These are phyloP conservation scores for Mycena floridula DNA, from an alignment of 768 basidiomycete genomes.

Conservation along the genomic window DNA sequence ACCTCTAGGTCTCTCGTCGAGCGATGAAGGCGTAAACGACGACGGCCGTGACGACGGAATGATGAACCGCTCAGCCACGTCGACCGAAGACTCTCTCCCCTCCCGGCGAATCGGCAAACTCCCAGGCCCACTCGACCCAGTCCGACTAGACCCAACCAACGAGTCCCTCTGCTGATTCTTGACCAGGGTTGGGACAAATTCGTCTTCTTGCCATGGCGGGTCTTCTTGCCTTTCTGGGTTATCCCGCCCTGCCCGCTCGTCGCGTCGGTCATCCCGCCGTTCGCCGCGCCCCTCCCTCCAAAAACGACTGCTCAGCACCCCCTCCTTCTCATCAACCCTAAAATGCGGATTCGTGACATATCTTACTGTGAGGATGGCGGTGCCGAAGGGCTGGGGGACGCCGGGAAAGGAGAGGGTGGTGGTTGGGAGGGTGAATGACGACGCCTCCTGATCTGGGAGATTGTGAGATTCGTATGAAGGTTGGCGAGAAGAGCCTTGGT, in stretches of 20 bases:
- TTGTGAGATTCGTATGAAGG: too few species aligned
- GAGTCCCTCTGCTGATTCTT: conserved; percentile 61
- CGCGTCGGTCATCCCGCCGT: too few species aligned
- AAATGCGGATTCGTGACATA: conserved; percentile 68
- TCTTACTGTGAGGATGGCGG: conserved; percentile 52
- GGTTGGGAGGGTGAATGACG: too few species aligned
- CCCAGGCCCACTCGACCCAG: conserved; percentile 16
- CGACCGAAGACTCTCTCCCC: conserved; percentile 1
- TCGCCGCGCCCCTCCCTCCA: conserved; percentile 66
- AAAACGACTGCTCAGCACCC: conserved; percentile 67
- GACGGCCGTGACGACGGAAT: too few species aligned
- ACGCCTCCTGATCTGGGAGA: too few species aligned
- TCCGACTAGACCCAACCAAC: conserved; percentile 33
- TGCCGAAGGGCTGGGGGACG: conserved; percentile 63
- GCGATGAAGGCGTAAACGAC: too few species aligned
- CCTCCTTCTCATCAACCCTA: conserved; percentile 72
- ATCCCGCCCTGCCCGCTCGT: too few species aligned
- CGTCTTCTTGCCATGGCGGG: conserved; percentile 13
- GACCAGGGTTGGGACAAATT: conserved; percentile 67
- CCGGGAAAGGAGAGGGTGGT: conserved; percentile 57
- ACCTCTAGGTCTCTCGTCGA: too few species aligned
- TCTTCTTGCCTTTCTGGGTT: conserved; percentile 1
- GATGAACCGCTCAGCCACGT: conserved; percentile 28
- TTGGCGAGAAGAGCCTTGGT: too few species aligned
- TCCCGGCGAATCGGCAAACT: conserved; percentile 2